Base-by-base conservation (phyloP, 257 asterid species). In the Haberlea rhodopensis region DNA sequence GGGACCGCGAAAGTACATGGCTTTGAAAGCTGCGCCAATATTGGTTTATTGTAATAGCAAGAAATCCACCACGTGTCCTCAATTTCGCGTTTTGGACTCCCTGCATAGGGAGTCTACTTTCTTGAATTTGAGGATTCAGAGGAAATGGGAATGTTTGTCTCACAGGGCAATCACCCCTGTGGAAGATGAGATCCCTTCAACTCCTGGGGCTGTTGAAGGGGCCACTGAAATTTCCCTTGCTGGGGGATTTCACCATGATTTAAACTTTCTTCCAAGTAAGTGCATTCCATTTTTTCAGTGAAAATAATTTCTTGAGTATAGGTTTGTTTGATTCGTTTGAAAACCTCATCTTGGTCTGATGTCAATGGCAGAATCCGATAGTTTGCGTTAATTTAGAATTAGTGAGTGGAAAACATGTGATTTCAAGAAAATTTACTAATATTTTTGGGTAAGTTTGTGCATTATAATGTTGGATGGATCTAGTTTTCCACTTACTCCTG, bases 241-340 rank as follows among this genome's bases (percentile, higher is more conserved):
- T 27, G 63, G 77, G 40, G 78, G 69, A 21, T 87, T 77, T 77
- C 96, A 87, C 72, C 84, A 71, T 77, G 96, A 89, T 71, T 77
- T 89, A 61, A 88, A 79, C 72, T 76, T 79, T 64, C 85, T 90
- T 58, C 99, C 97, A 40, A 94, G 99, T 94, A 58, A 76, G 95
- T 80, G 19, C 40, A 48, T 19, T 8, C 11, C 20, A 16, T 40
- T 8, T 31, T 52, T 65, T 18, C 5, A 22, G 15, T 45, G 15
- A 23, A 37, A 53, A 1, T 11, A 4, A 0, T 63, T 24, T 56
- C 45, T 62, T 66, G 23, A 15, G 27, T 63, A 20, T 28, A 21
- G 54, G 56, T 2, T 62, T 10, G 40, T 28, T 51, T 22, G 63
- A 40, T 28, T 49, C 57, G 4, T 10, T 37, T 15, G 63, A 29